Evolutionary conservation across 345 rosid species (phyloP), one percentile per base, ranked within the genome.

Genomic region (Eucalyptus fibrosa): DNA sequence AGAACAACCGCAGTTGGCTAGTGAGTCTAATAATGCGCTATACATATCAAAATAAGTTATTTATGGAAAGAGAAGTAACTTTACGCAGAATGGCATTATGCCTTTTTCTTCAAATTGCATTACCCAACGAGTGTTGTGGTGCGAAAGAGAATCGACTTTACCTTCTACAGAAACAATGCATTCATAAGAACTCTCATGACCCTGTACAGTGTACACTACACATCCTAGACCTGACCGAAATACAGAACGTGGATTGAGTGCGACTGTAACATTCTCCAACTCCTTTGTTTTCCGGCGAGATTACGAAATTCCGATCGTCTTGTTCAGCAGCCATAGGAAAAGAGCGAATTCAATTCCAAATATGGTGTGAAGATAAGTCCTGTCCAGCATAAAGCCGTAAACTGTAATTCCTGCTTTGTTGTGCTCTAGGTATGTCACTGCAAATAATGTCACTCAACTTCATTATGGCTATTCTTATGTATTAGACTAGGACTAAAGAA

Each of bases 301-400:
- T 88, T 44, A 89, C 55, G 89, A 87, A 87, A 90, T 93, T 91
- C 99, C 97, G 21, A 97, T 92, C 16, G 97, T 95, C 94, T 96
- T 97, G 93, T 96, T 97, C 91, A 97, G 98, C 93, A 97, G 88
- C 99, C 99, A 97, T 83, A 97, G 96, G 40, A 95, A 93, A 50
- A 97, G 95, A 89, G 98, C 97, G 50, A 97, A 93, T 87, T 97
- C 96, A 87, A 96, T 91, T 9, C 95, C 99, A 82, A 96, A 96
- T 83, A 97, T 94, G 62, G 98, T 93, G 90, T 97, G 98, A 80
- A 97, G 93, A 94, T 97, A 95, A 81, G 97, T 89, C 94, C 99
- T 95, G 89, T 96, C 98, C 88, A 97, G 93, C 91, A 94, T 95
- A 93, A 95, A 97, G 67, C 98, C 99, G 14, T 88, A 97, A 50